Evolutionary conservation across 305 asterid species (phyloP).

Genomic region (Fraxinus angustifolia): DNA sequence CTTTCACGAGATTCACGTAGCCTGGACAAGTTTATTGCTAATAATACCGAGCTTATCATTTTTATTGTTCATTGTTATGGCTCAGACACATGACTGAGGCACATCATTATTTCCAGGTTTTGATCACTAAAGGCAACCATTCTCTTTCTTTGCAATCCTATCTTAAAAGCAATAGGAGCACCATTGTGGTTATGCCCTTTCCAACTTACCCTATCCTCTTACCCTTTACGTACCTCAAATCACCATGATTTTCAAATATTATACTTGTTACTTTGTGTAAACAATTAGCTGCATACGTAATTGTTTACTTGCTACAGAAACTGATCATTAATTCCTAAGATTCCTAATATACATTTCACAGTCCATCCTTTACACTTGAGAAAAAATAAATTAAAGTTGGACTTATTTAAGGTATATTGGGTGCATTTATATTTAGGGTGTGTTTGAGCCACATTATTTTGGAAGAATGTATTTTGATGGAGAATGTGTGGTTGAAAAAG

Average conservation of each 20-base stretch:
- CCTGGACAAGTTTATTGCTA: not conserved
- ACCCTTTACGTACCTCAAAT: not conserved
- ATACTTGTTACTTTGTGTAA: not conserved
- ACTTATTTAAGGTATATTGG: conserved; percentile 5
- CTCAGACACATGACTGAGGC: not conserved
- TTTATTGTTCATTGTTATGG: not conserved
- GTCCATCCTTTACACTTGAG: not conserved
- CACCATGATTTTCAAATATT: conserved; percentile 7
- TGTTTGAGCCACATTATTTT: no score
- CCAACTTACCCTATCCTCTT: not conserved
- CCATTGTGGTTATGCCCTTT: not conserved
- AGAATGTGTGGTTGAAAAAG: no score
- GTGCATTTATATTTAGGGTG: not conserved
- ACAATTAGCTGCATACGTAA: not conserved
- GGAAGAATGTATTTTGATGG: no score
- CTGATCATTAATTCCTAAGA: not conserved
- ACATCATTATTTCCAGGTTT: not conserved
- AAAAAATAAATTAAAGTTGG: not conserved
- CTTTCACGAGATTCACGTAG: not conserved
- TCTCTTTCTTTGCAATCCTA: conserved; percentile 9
- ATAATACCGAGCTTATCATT: not conserved
- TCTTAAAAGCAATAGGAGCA: conserved; percentile 14
- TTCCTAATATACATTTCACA: not conserved
- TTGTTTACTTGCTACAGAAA: not conserved
- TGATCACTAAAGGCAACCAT: not conserved